Conservation (phyloP, 768 basidiomycete species). For the Sporobolomyces phaffii region DNA sequence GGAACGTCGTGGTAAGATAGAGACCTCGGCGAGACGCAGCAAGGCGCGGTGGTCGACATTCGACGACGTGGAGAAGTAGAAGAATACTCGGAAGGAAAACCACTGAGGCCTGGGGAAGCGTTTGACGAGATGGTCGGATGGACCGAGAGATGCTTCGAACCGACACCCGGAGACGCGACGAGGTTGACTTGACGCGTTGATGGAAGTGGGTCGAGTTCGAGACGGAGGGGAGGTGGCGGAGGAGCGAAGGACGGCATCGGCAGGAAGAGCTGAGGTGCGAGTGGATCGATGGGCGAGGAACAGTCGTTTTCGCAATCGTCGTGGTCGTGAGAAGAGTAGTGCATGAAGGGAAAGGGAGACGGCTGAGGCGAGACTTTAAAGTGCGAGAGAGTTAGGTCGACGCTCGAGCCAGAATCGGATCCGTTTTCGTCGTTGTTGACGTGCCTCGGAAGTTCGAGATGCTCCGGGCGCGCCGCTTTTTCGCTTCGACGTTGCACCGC, state of each 20-base stretch:
- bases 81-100: background rate
- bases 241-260: background rate
- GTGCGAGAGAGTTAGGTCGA: background rate
- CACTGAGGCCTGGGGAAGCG: too few relatives aligned
- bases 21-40: background rate
- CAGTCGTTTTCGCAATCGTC: background rate
- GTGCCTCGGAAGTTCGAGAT: background rate
- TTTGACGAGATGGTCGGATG: constrained; percentile 2
- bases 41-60: background rate
- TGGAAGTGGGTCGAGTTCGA: background rate
- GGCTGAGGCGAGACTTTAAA: background rate
- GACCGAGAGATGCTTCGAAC: constrained; percentile 20
- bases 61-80: background rate
- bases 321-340: background rate
- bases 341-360: constrained; percentile 28
- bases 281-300: constrained; percentile 24
- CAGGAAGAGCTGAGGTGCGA: constrained; percentile 1
- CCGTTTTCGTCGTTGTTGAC: background rate
- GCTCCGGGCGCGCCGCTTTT: too few relatives aligned
- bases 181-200: background rate
- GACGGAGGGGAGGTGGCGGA: constrained; percentile 2
- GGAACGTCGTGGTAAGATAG: background rate
- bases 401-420: background rate
- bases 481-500: too few relatives aligned
- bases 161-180: constrained; percentile 10